Percentiles rank a stretch among this genome's conserved stretches.
Evolutionary conservation across 805 yeast genomes (phyloP).

Genomic region (Yarrowia porcina): DNA sequence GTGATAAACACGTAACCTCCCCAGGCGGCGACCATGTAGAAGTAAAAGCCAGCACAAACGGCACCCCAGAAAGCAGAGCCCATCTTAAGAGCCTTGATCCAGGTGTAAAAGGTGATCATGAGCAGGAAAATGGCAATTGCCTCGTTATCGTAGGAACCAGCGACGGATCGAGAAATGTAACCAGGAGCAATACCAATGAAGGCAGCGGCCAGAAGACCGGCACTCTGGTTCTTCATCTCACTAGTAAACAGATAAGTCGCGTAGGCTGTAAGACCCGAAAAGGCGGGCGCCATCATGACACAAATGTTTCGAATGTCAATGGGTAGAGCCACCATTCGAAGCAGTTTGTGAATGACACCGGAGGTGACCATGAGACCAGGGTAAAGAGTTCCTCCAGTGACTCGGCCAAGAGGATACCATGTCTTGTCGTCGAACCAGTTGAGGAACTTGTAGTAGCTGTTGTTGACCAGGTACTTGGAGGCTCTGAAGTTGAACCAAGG

Average conservation of each 20-base stretch:
- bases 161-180: constrained; percentile 95
- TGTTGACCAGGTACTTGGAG: constrained; percentile 80
- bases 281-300: constrained; percentile 95
- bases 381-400: constrained; percentile 96
- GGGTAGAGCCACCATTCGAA: constrained; percentile 68
- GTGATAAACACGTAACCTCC: constrained; percentile 99
- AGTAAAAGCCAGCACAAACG: constrained; percentile 81
- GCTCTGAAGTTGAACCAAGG: constrained; percentile 78
- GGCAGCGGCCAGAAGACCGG: constrained; percentile 87
- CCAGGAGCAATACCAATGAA: constrained; percentile 99
- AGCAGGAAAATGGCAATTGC: constrained; percentile 95
- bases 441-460: constrained; percentile 84
- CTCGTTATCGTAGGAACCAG: constrained; percentile 98
- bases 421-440: constrained; percentile 99
- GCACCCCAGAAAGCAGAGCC: constrained; percentile 87
- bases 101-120: constrained; percentile 91
- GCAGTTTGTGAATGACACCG: constrained; percentile 78
- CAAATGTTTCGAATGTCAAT: constrained; percentile 93
- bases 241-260: constrained; percentile 82
- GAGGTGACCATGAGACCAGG: constrained; percentile 98
- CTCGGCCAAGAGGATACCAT: constrained; percentile 99
- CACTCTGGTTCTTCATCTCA: constrained; percentile 85
- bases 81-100: constrained; percentile 90
- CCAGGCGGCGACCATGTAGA: constrained; percentile 99
- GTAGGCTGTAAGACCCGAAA: constrained; percentile 86